Evolutionary conservation across 192 early-diverging fungal species (phyloP).

Genomic region (Dispira parvispora): DNA sequence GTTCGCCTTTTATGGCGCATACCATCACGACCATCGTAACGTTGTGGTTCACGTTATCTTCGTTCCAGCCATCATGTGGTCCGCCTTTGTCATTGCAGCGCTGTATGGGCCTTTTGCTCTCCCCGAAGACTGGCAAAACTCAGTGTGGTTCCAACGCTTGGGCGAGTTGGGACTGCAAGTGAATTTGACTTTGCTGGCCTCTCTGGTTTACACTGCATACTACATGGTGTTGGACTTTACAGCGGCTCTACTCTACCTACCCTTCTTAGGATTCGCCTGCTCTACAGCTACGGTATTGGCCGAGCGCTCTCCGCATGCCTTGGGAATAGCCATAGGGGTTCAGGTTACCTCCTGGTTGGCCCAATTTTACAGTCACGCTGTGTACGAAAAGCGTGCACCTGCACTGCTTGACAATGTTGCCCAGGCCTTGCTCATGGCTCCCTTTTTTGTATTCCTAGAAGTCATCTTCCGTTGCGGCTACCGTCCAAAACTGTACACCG

Average conservation of each 20-base stretch:
- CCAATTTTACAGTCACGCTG: slow-evolving; percentile 84
- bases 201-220: slow-evolving; percentile 46
- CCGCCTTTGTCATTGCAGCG: slow-evolving; percentile 41
- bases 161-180: slow-evolving; percentile 17
- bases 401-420: slow-evolving; percentile 71
- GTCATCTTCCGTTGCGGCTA: slow-evolving; percentile 66
- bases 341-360: slow-evolving; percentile 66
- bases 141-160: slow-evolving; percentile 12
- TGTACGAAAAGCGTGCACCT: slow-evolving; percentile 72
- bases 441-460: slow-evolving; percentile 88
- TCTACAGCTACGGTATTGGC: slow-evolving; percentile 48
- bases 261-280: slow-evolving; percentile 40
- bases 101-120: slow-evolving; percentile 20
- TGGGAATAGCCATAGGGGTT: slow-evolving; percentile 32
- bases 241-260: slow-evolving; percentile 25
- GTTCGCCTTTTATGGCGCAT: slow-evolving; percentile 62
- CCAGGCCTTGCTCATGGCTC: slow-evolving; percentile 84
- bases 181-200: slow-evolving; percentile 36
- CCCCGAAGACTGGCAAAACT: too few species aligned
- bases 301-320: slow-evolving; percentile 26
- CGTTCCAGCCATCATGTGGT: slow-evolving; percentile 84
- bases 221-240: slow-evolving; percentile 27
- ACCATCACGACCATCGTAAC: slow-evolving; percentile 66
- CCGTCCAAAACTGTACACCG: slow-evolving; percentile 44
- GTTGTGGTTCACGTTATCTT: slow-evolving; percentile 71